Conservation (phyloP, 257 asterid species). For the Coffea canephora region DNA sequence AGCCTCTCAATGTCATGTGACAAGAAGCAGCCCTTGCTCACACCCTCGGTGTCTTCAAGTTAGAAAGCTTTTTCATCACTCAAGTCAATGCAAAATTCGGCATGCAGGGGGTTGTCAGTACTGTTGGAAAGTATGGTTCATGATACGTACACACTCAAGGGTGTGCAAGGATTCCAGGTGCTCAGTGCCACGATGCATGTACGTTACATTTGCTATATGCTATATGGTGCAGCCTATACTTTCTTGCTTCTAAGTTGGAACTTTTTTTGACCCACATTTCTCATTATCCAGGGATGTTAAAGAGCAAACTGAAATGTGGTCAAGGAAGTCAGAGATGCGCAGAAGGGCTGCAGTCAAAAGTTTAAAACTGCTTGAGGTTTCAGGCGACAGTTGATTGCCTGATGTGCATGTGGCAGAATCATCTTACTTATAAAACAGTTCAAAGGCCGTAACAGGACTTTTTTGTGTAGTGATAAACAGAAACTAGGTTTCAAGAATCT, state of each 20-base stretch:
- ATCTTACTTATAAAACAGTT: background rate
- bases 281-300: constrained; percentile 17
- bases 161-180: constrained; percentile 40
- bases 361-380: background rate
- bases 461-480: background rate
- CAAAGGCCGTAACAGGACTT: background rate
- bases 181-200: constrained; percentile 57
- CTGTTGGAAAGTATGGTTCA: constrained; percentile 43
- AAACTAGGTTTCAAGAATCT: background rate
- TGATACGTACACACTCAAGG: constrained; percentile 36
- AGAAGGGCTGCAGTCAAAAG: background rate
- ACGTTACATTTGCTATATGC: constrained; percentile 16
- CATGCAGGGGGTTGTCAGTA: constrained; percentile 35
- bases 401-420: background rate
- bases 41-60: constrained; percentile 33
- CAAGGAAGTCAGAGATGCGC: background rate
- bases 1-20: constrained; percentile 37
- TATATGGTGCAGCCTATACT: constrained; percentile 6
- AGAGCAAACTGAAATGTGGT: background rate
- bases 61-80: constrained; percentile 37
- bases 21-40: constrained; percentile 34
- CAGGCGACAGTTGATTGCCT: background rate
- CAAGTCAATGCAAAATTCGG: constrained; percentile 26
- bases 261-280: background rate
- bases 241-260: constrained; percentile 9